Conservation (phyloP, 345 rosid species). For the Camelina laxa region DNA sequence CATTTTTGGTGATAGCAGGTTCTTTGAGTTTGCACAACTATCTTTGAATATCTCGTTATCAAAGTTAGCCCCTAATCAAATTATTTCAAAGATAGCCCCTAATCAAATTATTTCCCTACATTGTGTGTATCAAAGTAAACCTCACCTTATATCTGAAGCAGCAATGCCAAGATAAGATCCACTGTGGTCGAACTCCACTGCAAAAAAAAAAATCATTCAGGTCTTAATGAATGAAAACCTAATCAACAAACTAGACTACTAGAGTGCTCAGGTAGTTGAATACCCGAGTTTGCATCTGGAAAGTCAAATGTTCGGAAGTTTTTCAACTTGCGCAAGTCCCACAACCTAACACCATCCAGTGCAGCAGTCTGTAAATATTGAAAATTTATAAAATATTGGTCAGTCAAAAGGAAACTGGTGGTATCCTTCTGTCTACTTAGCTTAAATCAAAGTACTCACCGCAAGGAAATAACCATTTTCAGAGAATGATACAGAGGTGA, state of each 20-base stretch:
- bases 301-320: slow-evolving; percentile 80
- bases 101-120: not conserved
- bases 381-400: not conserved
- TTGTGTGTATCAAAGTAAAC: not conserved
- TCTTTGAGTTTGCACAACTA: slow-evolving; percentile 15
- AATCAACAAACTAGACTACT: slow-evolving; percentile 9
- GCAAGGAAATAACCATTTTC: slow-evolving; percentile 98
- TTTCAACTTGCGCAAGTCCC: slow-evolving; percentile 97
- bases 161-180: slow-evolving; percentile 90
- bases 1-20: not conserved
- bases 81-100: not conserved
- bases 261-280: slow-evolving; percentile 23
- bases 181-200: slow-evolving; percentile 97
- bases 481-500: slow-evolving; percentile 93
- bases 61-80: not conserved
- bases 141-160: slow-evolving; percentile 86
- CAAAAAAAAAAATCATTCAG: slow-evolving; percentile 30
- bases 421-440: not conserved
- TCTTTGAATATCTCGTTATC: not conserved
- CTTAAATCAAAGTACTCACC: slow-evolving; percentile 47
- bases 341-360: slow-evolving; percentile 88
- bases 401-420: slow-evolving; percentile 25
- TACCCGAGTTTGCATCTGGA: slow-evolving; percentile 86
- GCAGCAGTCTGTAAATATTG: slow-evolving; percentile 76
- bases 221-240: slow-evolving; percentile 7